Conservation (phyloP, 768 basidiomycete species). For the Mycena pura region DNA sequence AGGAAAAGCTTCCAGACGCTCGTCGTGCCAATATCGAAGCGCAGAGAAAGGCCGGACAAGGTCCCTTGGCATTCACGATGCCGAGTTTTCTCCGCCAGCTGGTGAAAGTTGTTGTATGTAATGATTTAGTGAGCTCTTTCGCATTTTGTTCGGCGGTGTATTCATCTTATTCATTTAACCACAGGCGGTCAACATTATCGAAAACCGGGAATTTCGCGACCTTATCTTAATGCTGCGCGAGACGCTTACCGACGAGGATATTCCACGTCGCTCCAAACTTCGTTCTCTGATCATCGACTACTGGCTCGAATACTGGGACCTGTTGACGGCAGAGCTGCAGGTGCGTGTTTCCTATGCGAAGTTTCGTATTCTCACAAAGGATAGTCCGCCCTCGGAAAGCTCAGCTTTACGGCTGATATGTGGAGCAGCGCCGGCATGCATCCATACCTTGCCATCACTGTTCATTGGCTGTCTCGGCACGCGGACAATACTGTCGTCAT, state of each 20-base stretch:
- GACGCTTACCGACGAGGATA: neutral
- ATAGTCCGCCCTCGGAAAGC: neutral
- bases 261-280: neutral
- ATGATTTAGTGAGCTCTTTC: no score
- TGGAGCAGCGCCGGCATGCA: constrained; percentile 1
- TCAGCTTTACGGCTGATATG: constrained; percentile 2
- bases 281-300: neutral
- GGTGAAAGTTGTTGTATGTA: no score
- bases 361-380: neutral
- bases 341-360: neutral
- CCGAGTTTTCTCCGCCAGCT: no score
- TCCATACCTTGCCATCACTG: no score
- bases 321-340: neutral
- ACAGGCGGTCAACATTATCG: neutral
- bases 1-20: no score
- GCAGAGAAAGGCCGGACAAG: no score
- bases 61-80: no score
- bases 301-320: neutral
- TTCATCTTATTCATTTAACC: no score
- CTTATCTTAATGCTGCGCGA: neutral
- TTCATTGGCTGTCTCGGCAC: no score
- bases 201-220: neutral
- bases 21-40: no score
- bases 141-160: no score
- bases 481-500: no score